Percentiles rank a stretch among this genome's conserved stretches.
These are phyloP conservation scores for Raddia guianensis DNA, from an alignment of 176 grass and related monocot genomes.

Conservation along the genomic window DNA sequence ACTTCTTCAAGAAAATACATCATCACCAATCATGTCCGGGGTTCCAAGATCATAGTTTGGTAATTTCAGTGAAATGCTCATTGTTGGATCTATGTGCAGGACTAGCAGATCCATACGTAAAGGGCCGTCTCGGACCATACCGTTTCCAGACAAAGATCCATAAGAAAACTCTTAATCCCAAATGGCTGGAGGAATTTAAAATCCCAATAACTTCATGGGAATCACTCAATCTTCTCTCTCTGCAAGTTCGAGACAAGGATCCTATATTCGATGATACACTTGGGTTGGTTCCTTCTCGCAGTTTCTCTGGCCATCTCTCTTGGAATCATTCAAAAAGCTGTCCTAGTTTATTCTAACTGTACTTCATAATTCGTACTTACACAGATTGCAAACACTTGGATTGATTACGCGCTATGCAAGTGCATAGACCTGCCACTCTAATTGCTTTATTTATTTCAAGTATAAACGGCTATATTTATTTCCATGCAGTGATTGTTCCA, in stretches of 20 bases:
- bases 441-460: not conserved
- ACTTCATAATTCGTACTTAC: not conserved
- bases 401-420: constrained; percentile 16
- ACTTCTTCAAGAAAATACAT: constrained; percentile 8
- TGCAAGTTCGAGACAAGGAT: constrained; percentile 95
- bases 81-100: constrained; percentile 54
- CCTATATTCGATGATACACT: constrained; percentile 90
- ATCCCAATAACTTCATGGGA: constrained; percentile 95
- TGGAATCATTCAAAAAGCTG: constrained; percentile 20
- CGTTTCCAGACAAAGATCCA: constrained; percentile 90
- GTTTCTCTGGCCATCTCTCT: not conserved
- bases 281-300: constrained; percentile 56
- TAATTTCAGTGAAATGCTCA: not conserved
- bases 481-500: constrained; percentile 62
- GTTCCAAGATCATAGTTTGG: constrained; percentile 10
- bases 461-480: constrained; percentile 1
- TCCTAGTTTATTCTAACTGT: constrained; percentile 23
- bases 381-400: constrained; percentile 1
- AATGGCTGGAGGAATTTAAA: constrained; percentile 90
- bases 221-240: constrained; percentile 67
- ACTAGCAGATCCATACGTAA: constrained; percentile 87
- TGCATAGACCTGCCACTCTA: not conserved
- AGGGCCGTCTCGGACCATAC: constrained; percentile 75
- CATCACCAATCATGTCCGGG: constrained; percentile 34
- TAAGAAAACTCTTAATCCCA: constrained; percentile 92